Conservation (phyloP, 129 eudicot species). For the Lactuca sativa region DNA sequence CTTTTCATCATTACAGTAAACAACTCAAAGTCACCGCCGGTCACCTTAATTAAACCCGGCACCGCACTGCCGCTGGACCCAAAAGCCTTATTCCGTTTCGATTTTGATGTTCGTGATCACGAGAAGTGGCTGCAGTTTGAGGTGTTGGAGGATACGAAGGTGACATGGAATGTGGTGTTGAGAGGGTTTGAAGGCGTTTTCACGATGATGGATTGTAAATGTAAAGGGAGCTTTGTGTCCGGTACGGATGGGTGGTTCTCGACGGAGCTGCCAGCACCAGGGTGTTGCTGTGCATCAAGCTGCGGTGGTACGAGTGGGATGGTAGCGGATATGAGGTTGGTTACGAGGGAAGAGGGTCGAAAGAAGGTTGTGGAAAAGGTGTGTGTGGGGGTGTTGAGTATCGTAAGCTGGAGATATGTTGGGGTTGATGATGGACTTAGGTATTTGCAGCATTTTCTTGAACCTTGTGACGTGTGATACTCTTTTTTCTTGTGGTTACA, state of each 20-base stretch:
- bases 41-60: conserved; percentile 36
- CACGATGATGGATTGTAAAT: conserved; percentile 61
- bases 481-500: background rate
- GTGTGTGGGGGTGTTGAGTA: conserved; percentile 63
- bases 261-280: conserved; percentile 65
- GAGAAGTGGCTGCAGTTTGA: conserved; percentile 20
- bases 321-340: conserved; percentile 66
- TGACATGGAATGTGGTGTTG: conserved; percentile 61
- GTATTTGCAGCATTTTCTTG: conserved; percentile 76
- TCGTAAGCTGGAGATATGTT: conserved; percentile 73
- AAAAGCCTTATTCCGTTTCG: conserved; percentile 52
- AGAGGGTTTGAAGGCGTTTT: conserved; percentile 62
- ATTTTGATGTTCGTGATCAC: conserved; percentile 31
- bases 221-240: conserved; percentile 54
- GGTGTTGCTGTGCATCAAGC: conserved; percentile 50
- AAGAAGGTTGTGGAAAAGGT: conserved; percentile 57
- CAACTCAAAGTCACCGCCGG: conserved; percentile 19
- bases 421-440: conserved; percentile 63
- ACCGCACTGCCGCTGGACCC: conserved; percentile 23
- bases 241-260: conserved; percentile 75
- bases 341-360: conserved; percentile 39
- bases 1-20: conserved; percentile 48
- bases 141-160: conserved; percentile 41
- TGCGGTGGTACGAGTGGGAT: conserved; percentile 53
- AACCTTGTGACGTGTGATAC: conserved; percentile 29